phyloP scores from a whole-genome alignment of 225 moss, liverwort and hornwort genomes.

The Climacium dendroides region DNA sequence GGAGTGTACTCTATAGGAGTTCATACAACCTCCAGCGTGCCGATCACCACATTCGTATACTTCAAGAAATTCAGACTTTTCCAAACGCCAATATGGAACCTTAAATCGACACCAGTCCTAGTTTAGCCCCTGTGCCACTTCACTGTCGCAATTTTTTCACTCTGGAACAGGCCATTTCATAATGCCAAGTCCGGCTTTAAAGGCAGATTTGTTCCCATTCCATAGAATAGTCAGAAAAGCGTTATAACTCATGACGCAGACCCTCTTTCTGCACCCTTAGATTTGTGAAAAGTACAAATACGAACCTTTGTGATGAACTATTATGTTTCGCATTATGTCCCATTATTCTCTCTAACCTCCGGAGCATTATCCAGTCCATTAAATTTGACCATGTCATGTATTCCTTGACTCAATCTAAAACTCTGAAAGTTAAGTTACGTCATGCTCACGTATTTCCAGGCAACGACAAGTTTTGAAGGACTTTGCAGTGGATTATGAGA shows the following conservation, averaged over 20 bases:
- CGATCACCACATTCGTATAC: neutral
- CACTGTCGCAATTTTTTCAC: neutral
- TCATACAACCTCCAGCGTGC: neutral
- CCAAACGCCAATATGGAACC: neutral
- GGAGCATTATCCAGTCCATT: no score
- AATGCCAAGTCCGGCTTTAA: no score
- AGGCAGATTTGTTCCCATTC: no score
- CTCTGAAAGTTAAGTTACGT: no score
- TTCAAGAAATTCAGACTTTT: neutral
- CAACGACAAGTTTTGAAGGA: neutral
- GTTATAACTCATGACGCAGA: no score
- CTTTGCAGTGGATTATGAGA: neutral
- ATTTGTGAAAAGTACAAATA: no score
- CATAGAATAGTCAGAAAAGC: no score
- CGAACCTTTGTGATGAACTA: no score
- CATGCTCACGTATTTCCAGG: neutral
- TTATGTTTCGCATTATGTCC: no score
- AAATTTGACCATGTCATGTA: neutral
- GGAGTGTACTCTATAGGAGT: neutral
- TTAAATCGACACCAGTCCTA: neutral
- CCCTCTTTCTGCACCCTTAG: no score
- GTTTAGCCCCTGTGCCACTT: neutral
- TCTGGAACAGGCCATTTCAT: neutral
- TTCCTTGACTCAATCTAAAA: neutral
- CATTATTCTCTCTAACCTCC: no score